Evolutionary conservation across 2,329 filamentous ascomycete species (phyloP), one percentile per base, ranked within the genome.

Genomic region (Colletotrichum sp.): DNA sequence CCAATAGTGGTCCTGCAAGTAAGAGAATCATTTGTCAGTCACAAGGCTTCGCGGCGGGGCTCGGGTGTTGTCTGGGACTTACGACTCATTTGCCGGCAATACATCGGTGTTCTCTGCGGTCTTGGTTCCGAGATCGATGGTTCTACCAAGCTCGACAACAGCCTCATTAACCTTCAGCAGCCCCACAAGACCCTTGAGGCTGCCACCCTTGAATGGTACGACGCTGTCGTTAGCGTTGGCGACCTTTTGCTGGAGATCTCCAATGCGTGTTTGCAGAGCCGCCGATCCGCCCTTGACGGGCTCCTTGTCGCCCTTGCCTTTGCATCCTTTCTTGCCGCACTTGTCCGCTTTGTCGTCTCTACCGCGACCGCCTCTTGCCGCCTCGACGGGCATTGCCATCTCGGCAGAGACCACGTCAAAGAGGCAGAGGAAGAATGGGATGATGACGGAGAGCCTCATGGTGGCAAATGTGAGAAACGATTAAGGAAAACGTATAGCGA

Each of bases 161-260:
- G 73, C 73, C 70, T 48, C 62, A 28, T 75, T 75, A 16, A 75
- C 73, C 26, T 75, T 75, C 26, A 75, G 26, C 62, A 75, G 26
- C 16, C 73, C 73, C 44, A 57, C 57, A n/a, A 75, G 22, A 15
- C 69, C 69, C 22, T 68, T 68, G 8, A 75, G 16, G 3, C 8
- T 59, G 24, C 73, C 73, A 16, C 69, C 73, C 55, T 68, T 57
- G 64, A 75, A 75, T 6, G 73, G 73, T 8, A 59, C 69, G n/a
- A 75, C 44, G 7, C 28, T 48, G 4, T 73, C 69, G 15, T 75
- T 73, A 44, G 73, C 64, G 6, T 30, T 36, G 63, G 63, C 63
- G 16, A 55, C n/a, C 16, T 72, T 68, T 8, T 24, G n/a, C 48
- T 16, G 32, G 4, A 75, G 63, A 28, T 73, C 57, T 7, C 10